Conservation (phyloP, 75 land plant species). For the Ceratopteris richardii region DNA sequence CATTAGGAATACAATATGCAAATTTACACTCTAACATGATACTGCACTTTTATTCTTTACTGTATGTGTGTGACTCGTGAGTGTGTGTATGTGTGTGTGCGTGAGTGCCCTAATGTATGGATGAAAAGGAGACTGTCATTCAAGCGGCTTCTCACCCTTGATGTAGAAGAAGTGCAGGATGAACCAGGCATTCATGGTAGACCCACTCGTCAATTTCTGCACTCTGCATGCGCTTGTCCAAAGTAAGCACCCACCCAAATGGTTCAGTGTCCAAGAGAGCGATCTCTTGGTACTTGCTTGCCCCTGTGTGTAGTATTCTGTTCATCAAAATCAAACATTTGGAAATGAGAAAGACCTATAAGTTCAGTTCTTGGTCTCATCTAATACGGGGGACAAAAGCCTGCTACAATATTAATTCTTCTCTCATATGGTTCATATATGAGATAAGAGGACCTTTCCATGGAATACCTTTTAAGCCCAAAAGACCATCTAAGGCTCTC, state of each 20-base stretch:
- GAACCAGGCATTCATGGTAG: conserved; percentile 43
- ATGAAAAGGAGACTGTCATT: no score
- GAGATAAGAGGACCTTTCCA: no score
- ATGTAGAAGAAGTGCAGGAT: conserved; percentile 46
- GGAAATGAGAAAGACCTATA: neutral
- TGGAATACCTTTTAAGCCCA: conserved; percentile 41
- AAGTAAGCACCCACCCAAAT: conserved; percentile 48
- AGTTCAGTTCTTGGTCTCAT: neutral
- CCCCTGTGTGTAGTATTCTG: conserved; percentile 51
- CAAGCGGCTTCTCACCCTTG: conserved; percentile 19
- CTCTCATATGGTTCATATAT: neutral
- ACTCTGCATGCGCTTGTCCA: conserved; percentile 44
- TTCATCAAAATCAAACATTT: conserved; percentile 6
- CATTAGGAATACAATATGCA: no score
- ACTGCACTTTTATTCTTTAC: no score
- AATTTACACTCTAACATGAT: no score
- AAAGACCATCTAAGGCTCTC: conserved; percentile 44
- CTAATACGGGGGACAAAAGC: no score
- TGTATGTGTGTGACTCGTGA: no score
- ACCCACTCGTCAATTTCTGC: conserved; percentile 52
- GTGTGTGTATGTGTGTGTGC: neutral
- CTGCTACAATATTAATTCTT: neutral
- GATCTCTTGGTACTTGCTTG: conserved; percentile 49
- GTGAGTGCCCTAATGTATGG: no score
- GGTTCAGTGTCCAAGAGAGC: conserved; percentile 58